Conservation (phyloP, 371 early-diverging fungal genomes). For the Cokeromyces recurvatus region DNA sequence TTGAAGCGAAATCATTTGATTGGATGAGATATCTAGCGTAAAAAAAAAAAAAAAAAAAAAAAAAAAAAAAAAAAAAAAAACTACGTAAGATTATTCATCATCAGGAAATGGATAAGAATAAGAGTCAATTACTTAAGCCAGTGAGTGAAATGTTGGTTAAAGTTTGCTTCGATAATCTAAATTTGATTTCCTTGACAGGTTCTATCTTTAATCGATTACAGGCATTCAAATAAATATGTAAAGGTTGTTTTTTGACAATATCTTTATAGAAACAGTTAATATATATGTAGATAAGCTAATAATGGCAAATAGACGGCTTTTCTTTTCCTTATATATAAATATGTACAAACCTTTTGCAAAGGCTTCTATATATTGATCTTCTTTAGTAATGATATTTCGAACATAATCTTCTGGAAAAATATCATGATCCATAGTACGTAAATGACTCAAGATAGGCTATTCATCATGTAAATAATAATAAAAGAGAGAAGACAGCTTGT, state of each 20-base stretch:
- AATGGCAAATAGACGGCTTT: too few species aligned
- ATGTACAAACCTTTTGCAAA: slow-evolving; percentile 10
- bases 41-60: too few species aligned
- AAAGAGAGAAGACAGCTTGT: too few species aligned
- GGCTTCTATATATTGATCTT: slow-evolving; percentile 10
- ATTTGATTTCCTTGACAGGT: background rate
- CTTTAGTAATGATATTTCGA: slow-evolving; percentile 4
- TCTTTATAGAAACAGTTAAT: too few species aligned
- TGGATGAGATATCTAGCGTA: slow-evolving; percentile 1
- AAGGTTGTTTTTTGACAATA: slow-evolving; percentile 8
- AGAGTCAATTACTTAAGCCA: background rate
- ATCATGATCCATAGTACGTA: slow-evolving; percentile 6
- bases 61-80: too few species aligned
- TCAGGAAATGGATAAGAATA: too few species aligned
- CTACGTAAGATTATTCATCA: too few species aligned
- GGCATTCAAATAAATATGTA: slow-evolving; percentile 23
- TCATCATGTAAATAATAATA: background rate
- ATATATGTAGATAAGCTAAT: too few species aligned
- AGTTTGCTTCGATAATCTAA: background rate
- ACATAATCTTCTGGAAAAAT: slow-evolving; percentile 18
- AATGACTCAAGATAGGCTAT: slow-evolving; percentile 19
- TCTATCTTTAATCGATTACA: slow-evolving; percentile 7
- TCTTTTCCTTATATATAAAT: too few species aligned
- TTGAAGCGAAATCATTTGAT: slow-evolving; percentile 2
- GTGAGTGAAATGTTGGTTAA: background rate